Evolutionary conservation across 2,329 filamentous ascomycete species (phyloP).

Genomic region (Zalaria obscura): DNA sequence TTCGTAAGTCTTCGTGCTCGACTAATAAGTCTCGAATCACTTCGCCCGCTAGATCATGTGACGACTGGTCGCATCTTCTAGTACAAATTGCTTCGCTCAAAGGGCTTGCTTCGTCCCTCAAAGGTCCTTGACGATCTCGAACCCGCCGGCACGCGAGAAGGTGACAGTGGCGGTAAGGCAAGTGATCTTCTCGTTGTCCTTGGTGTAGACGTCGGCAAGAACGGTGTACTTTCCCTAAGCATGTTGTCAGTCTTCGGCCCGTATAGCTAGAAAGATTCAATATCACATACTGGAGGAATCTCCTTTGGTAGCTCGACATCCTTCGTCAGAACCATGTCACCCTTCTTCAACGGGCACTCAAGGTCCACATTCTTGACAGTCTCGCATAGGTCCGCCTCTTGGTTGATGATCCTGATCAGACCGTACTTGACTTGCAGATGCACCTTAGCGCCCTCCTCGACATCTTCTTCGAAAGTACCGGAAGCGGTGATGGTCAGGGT

Average conservation of each 20-base stretch:
- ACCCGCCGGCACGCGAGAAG: constrained; percentile 35
- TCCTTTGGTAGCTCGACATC: constrained; percentile 69
- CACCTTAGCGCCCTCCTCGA: constrained; percentile 70
- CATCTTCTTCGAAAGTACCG: constrained; percentile 57
- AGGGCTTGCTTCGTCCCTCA: background rate
- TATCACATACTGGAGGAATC: constrained; percentile 69
- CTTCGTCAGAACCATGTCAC: constrained; percentile 58
- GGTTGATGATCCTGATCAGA: constrained; percentile 75
- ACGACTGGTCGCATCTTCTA: too few relatives aligned
- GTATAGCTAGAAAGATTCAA: background rate
- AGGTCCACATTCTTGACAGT: constrained; percentile 79
- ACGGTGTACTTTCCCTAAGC: constrained; percentile 84
- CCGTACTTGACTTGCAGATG: constrained; percentile 84
- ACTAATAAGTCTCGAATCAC: too few relatives aligned
- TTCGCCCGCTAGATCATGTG: too few relatives aligned
- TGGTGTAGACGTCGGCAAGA: constrained; percentile 67
- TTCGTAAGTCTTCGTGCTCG: background rate
- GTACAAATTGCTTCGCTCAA: too few relatives aligned
- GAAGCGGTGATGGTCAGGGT: constrained; percentile 64
- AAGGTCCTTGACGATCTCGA: constrained; percentile 1
- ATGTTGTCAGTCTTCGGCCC: constrained; percentile 3
- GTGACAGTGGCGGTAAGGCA: constrained; percentile 66
- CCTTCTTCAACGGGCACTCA: constrained; percentile 75
- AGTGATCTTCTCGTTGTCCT: constrained; percentile 65
- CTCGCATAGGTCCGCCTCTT: constrained; percentile 73